A percentile compares a stretch with the other conserved stretches of the same genome.
These are phyloP conservation scores for Lanmaoa rubissima DNA, from an alignment of 768 basidiomycete genomes.

Conservation along the genomic window DNA sequence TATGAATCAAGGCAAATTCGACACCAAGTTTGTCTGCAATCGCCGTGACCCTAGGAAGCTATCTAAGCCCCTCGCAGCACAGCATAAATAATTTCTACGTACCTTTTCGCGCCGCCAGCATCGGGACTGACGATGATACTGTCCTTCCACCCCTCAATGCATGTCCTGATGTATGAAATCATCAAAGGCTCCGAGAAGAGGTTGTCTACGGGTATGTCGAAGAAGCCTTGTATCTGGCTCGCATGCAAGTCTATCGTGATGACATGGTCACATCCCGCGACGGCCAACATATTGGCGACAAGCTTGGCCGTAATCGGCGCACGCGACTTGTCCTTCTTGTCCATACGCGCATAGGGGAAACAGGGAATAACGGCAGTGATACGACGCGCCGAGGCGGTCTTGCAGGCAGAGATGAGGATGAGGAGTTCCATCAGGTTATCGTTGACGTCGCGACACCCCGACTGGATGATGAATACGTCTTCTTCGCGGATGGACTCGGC, in stretches of 20 bases:
- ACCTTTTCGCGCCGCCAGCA: constrained; percentile 99
- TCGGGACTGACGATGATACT: constrained; percentile 95
- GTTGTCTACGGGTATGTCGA: constrained; percentile 98
- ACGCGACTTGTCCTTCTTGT: constrained; percentile 96
- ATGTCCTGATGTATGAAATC: constrained; percentile 87
- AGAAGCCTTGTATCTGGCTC: constrained; percentile 98
- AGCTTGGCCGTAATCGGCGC: constrained; percentile 98
- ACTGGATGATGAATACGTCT: constrained; percentile 98
- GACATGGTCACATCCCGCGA: constrained; percentile 97
- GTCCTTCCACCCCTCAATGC: constrained; percentile 83
- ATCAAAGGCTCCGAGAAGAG: constrained; percentile 95
- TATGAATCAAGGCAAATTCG: constrained; percentile 95
- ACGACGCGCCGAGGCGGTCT: constrained; percentile 90
- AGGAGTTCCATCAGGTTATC: constrained; percentile 98
- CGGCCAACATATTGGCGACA: constrained; percentile 95
- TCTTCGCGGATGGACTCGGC: constrained; percentile 94
- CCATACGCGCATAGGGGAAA: constrained; percentile 95
- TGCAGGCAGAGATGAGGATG: constrained; percentile 97
- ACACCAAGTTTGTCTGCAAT: constrained; percentile 95
- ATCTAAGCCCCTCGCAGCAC: constrained; percentile 3
- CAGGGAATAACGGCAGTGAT: constrained; percentile 98
- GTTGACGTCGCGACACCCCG: constrained; percentile 85
- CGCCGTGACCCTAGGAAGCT: constrained; percentile 70
- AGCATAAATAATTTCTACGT: constrained; percentile 27
- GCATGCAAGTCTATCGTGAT: constrained; percentile 99